These are phyloP conservation scores for Coemansia sp. DNA, from an alignment of 192 early-diverging fungal species.

Conservation along the genomic window DNA sequence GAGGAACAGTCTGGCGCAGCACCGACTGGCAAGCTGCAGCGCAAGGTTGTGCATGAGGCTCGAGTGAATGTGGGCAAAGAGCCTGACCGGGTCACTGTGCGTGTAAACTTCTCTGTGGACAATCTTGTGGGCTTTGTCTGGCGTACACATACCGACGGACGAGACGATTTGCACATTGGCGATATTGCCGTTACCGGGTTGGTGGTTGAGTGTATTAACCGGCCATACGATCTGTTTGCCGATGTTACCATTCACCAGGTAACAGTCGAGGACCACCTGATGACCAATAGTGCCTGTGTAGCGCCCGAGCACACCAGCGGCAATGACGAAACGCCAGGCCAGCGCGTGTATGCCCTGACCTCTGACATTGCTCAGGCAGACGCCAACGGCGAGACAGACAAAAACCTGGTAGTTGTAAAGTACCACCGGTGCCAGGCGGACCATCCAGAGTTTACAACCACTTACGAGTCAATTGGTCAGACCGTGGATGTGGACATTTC, in stretches of 20 bases:
- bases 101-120: slow-evolving; percentile 51
- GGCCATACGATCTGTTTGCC: slow-evolving; percentile 65
- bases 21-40: slow-evolving; percentile 21
- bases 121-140: slow-evolving; percentile 53
- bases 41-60: slow-evolving; percentile 22
- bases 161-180: slow-evolving; percentile 49
- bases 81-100: slow-evolving; percentile 40
- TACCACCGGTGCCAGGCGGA: slow-evolving; percentile 71
- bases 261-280: slow-evolving; percentile 67
- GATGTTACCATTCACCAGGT: slow-evolving; percentile 76
- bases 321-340: neutral
- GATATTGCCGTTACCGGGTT: slow-evolving; percentile 66
- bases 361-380: slow-evolving; percentile 55
- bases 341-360: slow-evolving; percentile 45
- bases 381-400: slow-evolving; percentile 48
- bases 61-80: slow-evolving; percentile 39
- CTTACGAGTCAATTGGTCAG: slow-evolving; percentile 78
- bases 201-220: slow-evolving; percentile 65
- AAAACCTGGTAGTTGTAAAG: slow-evolving; percentile 68
- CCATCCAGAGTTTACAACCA: slow-evolving; percentile 70
- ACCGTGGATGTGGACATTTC: slow-evolving; percentile 77
- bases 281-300: neutral
- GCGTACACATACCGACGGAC: slow-evolving; percentile 46
- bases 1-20: slow-evolving; percentile 11
- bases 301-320: slow-evolving; percentile 6